Evolutionary conservation across 2,329 filamentous ascomycete species (phyloP).

Genomic region (Epichloe hybrida): DNA sequence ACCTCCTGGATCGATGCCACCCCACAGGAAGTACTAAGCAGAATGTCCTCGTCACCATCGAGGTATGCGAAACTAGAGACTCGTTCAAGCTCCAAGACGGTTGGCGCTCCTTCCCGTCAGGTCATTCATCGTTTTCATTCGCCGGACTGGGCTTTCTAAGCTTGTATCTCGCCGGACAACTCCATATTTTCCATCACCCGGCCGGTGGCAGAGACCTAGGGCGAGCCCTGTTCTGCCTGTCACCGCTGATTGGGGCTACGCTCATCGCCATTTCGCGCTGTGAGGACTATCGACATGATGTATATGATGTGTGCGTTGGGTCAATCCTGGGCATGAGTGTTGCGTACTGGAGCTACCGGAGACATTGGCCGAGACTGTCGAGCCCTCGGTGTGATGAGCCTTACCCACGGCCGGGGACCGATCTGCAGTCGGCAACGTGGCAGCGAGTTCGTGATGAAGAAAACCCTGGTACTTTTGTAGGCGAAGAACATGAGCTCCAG

Average conservation of each 20-base stretch:
- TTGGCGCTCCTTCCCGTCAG: slow-evolving; percentile 72
- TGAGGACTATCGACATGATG: slow-evolving; percentile 59
- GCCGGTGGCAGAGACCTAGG: slow-evolving; percentile 36
- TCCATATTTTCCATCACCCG: slow-evolving; percentile 39
- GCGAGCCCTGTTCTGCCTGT: slow-evolving; percentile 41
- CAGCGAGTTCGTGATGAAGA: slow-evolving; percentile 40
- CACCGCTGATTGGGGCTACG: slow-evolving; percentile 47
- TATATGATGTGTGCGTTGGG: slow-evolving; percentile 53
- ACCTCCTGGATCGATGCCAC: slow-evolving; percentile 62
- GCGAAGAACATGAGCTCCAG: slow-evolving; percentile 13
- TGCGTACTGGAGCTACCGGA: slow-evolving; percentile 52
- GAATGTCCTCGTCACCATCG: slow-evolving; percentile 44
- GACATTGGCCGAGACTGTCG: slow-evolving; percentile 46
- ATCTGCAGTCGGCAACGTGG: slow-evolving; percentile 20
- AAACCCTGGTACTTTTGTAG: slow-evolving; percentile 29
- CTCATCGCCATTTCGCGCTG: slow-evolving; percentile 56
- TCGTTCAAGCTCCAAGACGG: slow-evolving; percentile 65
- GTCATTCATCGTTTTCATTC: slow-evolving; percentile 69
- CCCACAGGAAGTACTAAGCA: slow-evolving; percentile 39
- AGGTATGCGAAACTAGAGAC: slow-evolving; percentile 59
- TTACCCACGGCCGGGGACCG: slow-evolving; percentile 32
- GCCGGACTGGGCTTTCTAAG: slow-evolving; percentile 63
- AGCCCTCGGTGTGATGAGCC: slow-evolving; percentile 43
- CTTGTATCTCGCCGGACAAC: slow-evolving; percentile 55
- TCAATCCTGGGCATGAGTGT: slow-evolving; percentile 45